These are phyloP conservation scores for Stenogyne calaminthoides DNA, from an alignment of 305 asterid species.

Conservation along the genomic window DNA sequence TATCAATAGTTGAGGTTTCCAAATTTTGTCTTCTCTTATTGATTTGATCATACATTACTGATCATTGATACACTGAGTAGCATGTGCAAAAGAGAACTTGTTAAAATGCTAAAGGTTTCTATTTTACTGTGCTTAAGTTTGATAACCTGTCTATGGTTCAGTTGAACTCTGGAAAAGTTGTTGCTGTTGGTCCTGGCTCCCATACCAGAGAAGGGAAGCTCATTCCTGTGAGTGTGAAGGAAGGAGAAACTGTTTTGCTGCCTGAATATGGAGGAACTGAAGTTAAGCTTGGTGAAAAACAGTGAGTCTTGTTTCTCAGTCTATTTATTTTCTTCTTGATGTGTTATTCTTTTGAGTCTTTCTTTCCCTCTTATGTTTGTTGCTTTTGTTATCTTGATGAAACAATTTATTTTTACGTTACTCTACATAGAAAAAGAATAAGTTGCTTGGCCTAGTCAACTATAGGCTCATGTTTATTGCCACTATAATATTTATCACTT, in stretches of 20 bases:
- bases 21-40: background rate
- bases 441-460: background rate
- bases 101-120: constrained; percentile 7
- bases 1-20: background rate
- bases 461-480: background rate
- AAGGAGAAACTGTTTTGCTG: constrained; percentile 69
- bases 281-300: constrained; percentile 72
- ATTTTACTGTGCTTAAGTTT: constrained; percentile 13
- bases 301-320: constrained; percentile 35
- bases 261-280: constrained; percentile 73
- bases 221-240: constrained; percentile 59
- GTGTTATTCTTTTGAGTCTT: background rate
- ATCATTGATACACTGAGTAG: background rate
- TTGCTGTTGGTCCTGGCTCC: constrained; percentile 67
- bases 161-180: constrained; percentile 70
- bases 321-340: background rate
- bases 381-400: background rate
- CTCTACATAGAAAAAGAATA: background rate
- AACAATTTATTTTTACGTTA: background rate
- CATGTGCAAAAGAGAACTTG: background rate
- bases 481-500: background rate
- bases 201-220: constrained; percentile 60
- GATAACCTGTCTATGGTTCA: constrained; percentile 25
- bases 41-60: background rate
- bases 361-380: background rate